These are phyloP conservation scores for Oleoguttula mirabilis DNA, from an alignment of 495 filamentous ascomycete genomes.

Conservation along the genomic window DNA sequence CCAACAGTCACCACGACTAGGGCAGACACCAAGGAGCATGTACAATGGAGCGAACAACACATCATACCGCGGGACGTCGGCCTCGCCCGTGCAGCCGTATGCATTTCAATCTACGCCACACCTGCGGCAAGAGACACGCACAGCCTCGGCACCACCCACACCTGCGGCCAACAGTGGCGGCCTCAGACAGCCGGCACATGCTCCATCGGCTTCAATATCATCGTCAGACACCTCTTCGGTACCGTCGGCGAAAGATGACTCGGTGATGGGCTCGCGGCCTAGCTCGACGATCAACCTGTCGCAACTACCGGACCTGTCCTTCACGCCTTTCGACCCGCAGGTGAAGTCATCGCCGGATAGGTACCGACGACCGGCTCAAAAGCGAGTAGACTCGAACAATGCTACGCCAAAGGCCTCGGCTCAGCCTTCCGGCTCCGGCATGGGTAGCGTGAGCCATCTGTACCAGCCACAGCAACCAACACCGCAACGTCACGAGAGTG, in stretches of 20 bases:
- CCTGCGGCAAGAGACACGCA: conserved; percentile 54
- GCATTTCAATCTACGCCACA: conserved; percentile 71
- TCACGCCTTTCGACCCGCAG: conserved; percentile 17
- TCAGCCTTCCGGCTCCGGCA: conserved; percentile 33
- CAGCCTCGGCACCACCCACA: conserved; percentile 45
- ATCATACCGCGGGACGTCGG: conserved; percentile 56
- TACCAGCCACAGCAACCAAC: conserved; percentile 19
- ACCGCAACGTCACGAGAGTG: conserved; percentile 36
- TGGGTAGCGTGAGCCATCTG: conserved; percentile 33
- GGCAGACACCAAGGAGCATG: conserved; percentile 25
- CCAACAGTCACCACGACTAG: conserved; percentile 21
- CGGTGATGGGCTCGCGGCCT: conserved; percentile 28
- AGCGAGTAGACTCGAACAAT: conserved; percentile 34
- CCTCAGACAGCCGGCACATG: conserved; percentile 18
- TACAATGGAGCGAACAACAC: conserved; percentile 15
- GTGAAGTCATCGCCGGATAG: conserved; percentile 46
- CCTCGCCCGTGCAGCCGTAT: conserved; percentile 68
- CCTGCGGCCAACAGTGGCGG: conserved; percentile 31
- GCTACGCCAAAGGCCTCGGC: conserved; percentile 21
- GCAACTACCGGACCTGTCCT: conserved; percentile 40
- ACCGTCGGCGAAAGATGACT: conserved; percentile 27
- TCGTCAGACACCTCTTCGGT: conserved; percentile 28
- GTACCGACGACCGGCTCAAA: conserved; percentile 46
- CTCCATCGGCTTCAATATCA: conserved; percentile 27
- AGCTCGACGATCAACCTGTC: conserved; percentile 35